Conservation (phyloP, 2,329 filamentous ascomycete genomes). For the Penicillium fuscoglaucum region DNA sequence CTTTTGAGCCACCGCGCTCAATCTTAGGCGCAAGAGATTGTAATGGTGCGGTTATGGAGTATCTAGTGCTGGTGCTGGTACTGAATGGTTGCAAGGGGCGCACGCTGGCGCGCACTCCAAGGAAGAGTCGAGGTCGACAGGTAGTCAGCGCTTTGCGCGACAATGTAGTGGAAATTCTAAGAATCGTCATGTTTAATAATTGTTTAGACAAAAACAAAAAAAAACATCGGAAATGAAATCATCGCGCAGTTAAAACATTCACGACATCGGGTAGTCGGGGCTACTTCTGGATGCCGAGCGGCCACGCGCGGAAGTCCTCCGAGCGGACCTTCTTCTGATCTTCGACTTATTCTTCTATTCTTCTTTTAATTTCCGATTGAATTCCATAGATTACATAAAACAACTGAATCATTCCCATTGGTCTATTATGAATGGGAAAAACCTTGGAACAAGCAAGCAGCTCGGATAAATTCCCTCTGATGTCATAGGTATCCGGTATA, state of each 20-base stretch:
- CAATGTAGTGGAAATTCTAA: constrained; percentile 28
- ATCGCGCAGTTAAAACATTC: constrained; percentile 11
- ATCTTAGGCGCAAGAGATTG: constrained; percentile 27
- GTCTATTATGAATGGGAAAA: neutral
- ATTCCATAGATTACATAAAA: no score
- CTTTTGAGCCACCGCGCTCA: constrained; percentile 38
- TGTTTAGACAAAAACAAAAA: neutral
- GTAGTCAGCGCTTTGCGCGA: constrained; percentile 27
- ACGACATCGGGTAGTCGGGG: constrained; percentile 6
- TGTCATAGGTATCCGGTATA: neutral
- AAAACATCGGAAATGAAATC: neutral
- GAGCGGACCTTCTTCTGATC: constrained; percentile 26
- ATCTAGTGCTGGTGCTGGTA: constrained; percentile 11
- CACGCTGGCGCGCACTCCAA: constrained; percentile 19
- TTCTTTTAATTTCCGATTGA: neutral
- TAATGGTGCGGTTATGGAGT: constrained; percentile 24
- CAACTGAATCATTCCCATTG: neutral
- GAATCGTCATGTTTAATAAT: constrained; percentile 24
- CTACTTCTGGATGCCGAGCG: constrained; percentile 17
- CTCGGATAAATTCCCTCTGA: neutral
- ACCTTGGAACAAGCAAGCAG: neutral
- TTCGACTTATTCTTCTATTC: constrained; percentile 10
- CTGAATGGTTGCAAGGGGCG: constrained; percentile 12
- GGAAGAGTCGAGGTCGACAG: constrained; percentile 25
- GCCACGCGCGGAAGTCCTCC: neutral